Evolutionary conservation across 495 filamentous ascomycete species (phyloP).

Genomic region (Immersiella caudata): DNA sequence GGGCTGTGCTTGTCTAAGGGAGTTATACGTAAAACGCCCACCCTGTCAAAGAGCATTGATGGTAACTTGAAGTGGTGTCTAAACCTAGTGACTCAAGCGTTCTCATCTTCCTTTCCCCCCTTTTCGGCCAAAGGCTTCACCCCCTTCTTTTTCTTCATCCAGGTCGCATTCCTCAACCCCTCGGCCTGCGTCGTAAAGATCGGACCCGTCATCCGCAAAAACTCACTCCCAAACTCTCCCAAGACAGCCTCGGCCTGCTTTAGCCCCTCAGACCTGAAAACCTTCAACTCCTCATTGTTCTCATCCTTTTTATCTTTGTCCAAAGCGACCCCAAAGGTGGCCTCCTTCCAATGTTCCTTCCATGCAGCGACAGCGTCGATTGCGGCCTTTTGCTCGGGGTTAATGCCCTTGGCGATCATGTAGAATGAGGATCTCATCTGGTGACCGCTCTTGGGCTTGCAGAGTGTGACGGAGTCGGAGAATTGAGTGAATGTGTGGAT

Average conservation of each 20-base stretch:
- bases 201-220: slow-evolving; percentile 39
- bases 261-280: slow-evolving; percentile 3
- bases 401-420: slow-evolving; percentile 54
- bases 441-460: slow-evolving; percentile 52
- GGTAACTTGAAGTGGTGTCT: too few species aligned
- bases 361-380: slow-evolving; percentile 20
- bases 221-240: slow-evolving; percentile 43
- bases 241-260: slow-evolving; percentile 39
- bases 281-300: not conserved
- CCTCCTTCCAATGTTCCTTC: not conserved
- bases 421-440: slow-evolving; percentile 57
- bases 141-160: slow-evolving; percentile 13
- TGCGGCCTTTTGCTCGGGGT: slow-evolving; percentile 38
- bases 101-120: too few species aligned
- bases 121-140: not conserved
- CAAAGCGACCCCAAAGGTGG: not conserved
- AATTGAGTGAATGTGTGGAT: slow-evolving; percentile 51
- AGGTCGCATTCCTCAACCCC: slow-evolving; percentile 45
- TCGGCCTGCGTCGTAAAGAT: slow-evolving; percentile 50
- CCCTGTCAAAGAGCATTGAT: too few species aligned
- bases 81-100: too few species aligned
- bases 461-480: slow-evolving; percentile 44
- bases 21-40: too few species aligned
- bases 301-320: slow-evolving; percentile 26
- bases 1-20: too few species aligned